Evolutionary conservation across 768 basidiomycete species (phyloP).

Genomic region (Termitomyces heimii): DNA sequence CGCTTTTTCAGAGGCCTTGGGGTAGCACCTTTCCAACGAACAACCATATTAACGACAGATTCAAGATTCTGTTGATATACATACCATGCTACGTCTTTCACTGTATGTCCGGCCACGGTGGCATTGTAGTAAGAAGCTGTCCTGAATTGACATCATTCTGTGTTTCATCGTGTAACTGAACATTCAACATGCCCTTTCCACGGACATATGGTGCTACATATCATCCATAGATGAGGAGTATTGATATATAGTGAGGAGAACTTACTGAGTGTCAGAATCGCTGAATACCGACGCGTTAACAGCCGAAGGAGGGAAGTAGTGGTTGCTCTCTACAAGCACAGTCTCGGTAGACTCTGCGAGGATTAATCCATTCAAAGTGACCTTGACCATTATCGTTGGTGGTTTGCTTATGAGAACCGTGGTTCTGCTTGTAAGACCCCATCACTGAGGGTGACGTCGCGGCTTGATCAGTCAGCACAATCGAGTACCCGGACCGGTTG

Average conservation of each 20-base stretch:
- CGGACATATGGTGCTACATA: constrained; percentile 45
- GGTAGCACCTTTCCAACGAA: constrained; percentile 54
- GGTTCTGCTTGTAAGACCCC: no score
- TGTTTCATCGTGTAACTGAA: background rate
- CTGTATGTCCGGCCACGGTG: constrained; percentile 36
- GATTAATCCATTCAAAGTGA: constrained; percentile 38
- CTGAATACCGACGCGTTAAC: constrained; percentile 41
- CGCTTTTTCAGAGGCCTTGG: constrained; percentile 46
- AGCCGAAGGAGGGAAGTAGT: constrained; percentile 64
- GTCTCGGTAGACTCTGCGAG: constrained; percentile 58
- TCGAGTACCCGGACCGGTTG: background rate
- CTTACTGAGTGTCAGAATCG: constrained; percentile 49
- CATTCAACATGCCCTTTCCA: constrained; percentile 60
- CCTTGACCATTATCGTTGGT: constrained; percentile 37
- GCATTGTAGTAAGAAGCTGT: constrained; percentile 64
- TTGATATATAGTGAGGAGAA: constrained; percentile 2
- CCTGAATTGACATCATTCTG: constrained; percentile 23
- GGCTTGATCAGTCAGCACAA: background rate
- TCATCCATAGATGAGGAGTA: background rate
- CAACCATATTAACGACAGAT: background rate
- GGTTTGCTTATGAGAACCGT: background rate
- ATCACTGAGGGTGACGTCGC: no score
- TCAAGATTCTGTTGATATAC: constrained; percentile 12
- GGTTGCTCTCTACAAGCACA: constrained; percentile 57
- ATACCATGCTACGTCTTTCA: constrained; percentile 65